A percentile compares a stretch with the other conserved stretches of the same genome.
Conservation (phyloP, 805 yeast genomes). For the Wickerhamiella domercqiae region DNA sequence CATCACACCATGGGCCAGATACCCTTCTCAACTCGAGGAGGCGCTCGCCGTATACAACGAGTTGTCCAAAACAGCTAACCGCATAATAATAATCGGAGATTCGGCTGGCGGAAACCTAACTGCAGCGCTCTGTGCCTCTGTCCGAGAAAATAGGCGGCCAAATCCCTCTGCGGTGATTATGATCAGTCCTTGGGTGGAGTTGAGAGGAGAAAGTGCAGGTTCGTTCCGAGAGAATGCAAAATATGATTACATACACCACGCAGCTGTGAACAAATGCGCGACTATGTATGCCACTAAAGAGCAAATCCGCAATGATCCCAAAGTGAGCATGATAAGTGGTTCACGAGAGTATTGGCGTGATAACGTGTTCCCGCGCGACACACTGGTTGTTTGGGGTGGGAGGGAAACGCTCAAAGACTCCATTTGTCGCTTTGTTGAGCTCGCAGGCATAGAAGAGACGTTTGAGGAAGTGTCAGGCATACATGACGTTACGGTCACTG, state of each 20-base stretch:
- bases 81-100: slow-evolving; percentile 21
- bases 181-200: not conserved
- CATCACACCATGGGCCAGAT: slow-evolving; percentile 15
- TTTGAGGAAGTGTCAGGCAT: slow-evolving; percentile 9
- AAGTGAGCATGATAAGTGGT: not conserved
- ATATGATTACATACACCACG: not conserved
- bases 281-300: not conserved
- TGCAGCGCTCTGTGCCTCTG: slow-evolving; percentile 9
- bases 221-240: not conserved
- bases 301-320: not conserved
- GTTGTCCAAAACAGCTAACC: slow-evolving; percentile 13
- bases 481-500: slow-evolving; percentile 9
- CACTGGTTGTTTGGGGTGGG: slow-evolving; percentile 8
- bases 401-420: slow-evolving; percentile 7
- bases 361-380: slow-evolving; percentile 5
- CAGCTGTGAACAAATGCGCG: not conserved
- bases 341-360: slow-evolving; percentile 5
- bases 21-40: slow-evolving; percentile 21
- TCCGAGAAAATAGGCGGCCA: not conserved
- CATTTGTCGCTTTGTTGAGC: slow-evolving; percentile 2
- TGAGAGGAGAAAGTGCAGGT: not conserved
- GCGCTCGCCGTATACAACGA: slow-evolving; percentile 12
- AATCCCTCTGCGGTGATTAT: not conserved
- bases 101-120: slow-evolving; percentile 23
- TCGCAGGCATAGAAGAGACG: not conserved